Evolutionary conservation across 2,329 filamentous ascomycete species (phyloP).

Genomic region (Monilinia polystroma): DNA sequence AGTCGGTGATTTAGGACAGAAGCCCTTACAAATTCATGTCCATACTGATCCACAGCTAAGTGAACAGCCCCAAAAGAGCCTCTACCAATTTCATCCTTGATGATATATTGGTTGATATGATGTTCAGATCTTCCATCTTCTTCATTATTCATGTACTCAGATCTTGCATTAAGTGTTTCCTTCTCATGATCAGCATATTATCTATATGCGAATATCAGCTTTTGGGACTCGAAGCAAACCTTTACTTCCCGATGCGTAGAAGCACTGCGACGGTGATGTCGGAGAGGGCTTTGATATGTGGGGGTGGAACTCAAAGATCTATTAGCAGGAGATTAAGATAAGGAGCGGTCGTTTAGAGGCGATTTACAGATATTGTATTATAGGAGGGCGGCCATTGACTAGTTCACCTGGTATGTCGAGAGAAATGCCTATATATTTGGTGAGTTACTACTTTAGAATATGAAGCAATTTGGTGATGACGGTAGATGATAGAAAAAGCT

Average conservation of each 20-base stretch:
- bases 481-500: conserved; percentile 25
- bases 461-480: conserved; percentile 1
- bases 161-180: conserved; percentile 90
- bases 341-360: background rate
- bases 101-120: conserved; percentile 90
- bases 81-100: conserved; percentile 92
- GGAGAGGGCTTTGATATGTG: conserved; percentile 55
- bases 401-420: conserved; percentile 47
- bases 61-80: conserved; percentile 96
- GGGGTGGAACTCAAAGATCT: conserved; percentile 48
- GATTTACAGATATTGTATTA: conserved; percentile 38
- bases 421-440: conserved; percentile 32
- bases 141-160: conserved; percentile 82
- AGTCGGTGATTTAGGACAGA: background rate
- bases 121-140: conserved; percentile 78
- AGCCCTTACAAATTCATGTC: conserved; percentile 79
- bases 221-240: background rate
- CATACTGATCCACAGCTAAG: conserved; percentile 84
- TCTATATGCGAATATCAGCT: background rate
- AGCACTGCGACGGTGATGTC: conserved; percentile 62
- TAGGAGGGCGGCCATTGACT: conserved; percentile 43
- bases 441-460: background rate
- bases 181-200: conserved; percentile 15
- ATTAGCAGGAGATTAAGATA: conserved; percentile 24
- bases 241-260: conserved; percentile 63